Conservation (phyloP, 2,329 filamentous ascomycete genomes). For the Incumbomyces lentus region DNA sequence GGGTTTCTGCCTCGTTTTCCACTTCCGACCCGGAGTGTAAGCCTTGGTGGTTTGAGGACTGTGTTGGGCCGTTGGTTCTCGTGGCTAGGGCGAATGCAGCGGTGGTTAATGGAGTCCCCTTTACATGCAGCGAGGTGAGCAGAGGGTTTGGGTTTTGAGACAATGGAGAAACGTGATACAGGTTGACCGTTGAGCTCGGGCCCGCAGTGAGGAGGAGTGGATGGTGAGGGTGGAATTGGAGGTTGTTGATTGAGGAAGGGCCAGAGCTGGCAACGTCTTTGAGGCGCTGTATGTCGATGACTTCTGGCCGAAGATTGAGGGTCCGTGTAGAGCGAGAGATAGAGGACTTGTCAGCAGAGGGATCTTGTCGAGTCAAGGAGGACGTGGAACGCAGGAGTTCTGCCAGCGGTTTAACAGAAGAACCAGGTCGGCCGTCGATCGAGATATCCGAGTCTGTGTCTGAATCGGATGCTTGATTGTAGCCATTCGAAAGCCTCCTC, state of each 20-base stretch:
- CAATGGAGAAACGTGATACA: slow-evolving; percentile 76
- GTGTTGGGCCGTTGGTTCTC: slow-evolving; percentile 42
- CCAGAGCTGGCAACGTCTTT: slow-evolving; percentile 63
- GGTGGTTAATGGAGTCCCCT: slow-evolving; percentile 70
- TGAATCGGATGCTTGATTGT: slow-evolving; percentile 33
- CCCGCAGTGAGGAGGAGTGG: slow-evolving; percentile 77
- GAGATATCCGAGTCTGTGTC: slow-evolving; percentile 40
- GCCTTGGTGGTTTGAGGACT: background rate
- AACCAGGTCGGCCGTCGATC: slow-evolving; percentile 29
- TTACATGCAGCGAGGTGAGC: slow-evolving; percentile 79
- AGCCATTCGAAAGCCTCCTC: slow-evolving; percentile 10
- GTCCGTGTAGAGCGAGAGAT: slow-evolving; percentile 35
- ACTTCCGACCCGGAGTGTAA: background rate
- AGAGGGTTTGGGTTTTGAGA: slow-evolving; percentile 76
- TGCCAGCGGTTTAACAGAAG: slow-evolving; percentile 59
- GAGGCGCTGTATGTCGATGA: slow-evolving; percentile 79
- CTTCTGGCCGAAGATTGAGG: slow-evolving; percentile 70
- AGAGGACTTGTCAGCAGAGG: slow-evolving; percentile 30
- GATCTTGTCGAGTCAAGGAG: slow-evolving; percentile 48
- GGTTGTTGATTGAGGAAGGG: slow-evolving; percentile 62
- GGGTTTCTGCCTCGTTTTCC: slow-evolving; percentile 11
- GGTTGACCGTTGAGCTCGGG: slow-evolving; percentile 69
- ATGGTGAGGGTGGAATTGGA: slow-evolving; percentile 81
- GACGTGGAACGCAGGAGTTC: slow-evolving; percentile 66
- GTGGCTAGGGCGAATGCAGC: slow-evolving; percentile 58